phyloP scores from a whole-genome alignment of 2,329 filamentous ascomycete species.

The Pyrenophora tritici-repentis region DNA sequence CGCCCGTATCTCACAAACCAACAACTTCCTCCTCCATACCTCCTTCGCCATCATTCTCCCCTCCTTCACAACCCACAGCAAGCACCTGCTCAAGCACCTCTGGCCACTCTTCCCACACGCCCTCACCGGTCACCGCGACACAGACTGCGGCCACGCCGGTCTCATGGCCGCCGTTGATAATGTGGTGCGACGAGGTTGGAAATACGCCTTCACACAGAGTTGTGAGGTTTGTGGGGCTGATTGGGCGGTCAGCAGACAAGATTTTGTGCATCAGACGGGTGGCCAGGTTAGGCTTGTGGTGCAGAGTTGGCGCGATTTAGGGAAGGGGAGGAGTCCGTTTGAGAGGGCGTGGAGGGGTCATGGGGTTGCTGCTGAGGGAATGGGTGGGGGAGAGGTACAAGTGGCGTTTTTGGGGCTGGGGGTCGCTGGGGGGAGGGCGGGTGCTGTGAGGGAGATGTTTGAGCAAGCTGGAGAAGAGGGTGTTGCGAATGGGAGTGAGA shows the following conservation, averaged over 20 bases:
- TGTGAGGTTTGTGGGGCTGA: slow-evolving; percentile 36
- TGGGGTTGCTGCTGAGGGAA: slow-evolving; percentile 16
- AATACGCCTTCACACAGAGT: slow-evolving; percentile 20
- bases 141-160: slow-evolving; percentile 27
- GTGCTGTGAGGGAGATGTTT: slow-evolving; percentile 27
- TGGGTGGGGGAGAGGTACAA: not conserved
- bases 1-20: slow-evolving; percentile 20
- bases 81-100: slow-evolving; percentile 18
- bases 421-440: slow-evolving; percentile 13
- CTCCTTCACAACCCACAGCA: slow-evolving; percentile 9
- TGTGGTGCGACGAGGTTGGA: slow-evolving; percentile 23
- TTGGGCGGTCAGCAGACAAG: slow-evolving; percentile 21
- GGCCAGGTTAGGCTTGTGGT: slow-evolving; percentile 23
- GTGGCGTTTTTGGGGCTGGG: slow-evolving; percentile 4
- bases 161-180: slow-evolving; percentile 29
- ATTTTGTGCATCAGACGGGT: slow-evolving; percentile 13
- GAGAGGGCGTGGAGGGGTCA: slow-evolving; percentile 36
- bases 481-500: not conserved
- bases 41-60: slow-evolving; percentile 25
- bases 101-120: slow-evolving; percentile 32
- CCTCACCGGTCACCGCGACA: slow-evolving; percentile 33
- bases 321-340: slow-evolving; percentile 30
- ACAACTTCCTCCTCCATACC: slow-evolving; percentile 27
- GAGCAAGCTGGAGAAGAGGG: slow-evolving; percentile 11
- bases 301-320: slow-evolving; percentile 35